Evolutionary conservation across 495 filamentous ascomycete genomes (phyloP), one percentile per base, ranked within the genome.

Genomic region (Tuber borchii): DNA sequence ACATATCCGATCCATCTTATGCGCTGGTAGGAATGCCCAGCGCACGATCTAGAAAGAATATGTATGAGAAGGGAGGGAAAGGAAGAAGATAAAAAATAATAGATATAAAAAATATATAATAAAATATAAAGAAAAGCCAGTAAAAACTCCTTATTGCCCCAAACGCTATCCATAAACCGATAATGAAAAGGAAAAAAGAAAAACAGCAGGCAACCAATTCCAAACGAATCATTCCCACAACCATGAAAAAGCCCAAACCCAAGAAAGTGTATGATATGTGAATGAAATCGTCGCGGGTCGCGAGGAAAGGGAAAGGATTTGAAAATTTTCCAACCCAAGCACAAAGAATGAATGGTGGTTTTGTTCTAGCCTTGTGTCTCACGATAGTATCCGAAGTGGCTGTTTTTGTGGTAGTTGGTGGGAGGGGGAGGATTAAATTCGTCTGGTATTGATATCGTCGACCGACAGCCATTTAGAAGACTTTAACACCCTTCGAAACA

Each of bases 141-240:
- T 79, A 43, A 79, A 79, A 65, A 79, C 78, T 79, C 78, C 78
- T 70, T 79, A 74, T 78, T 78, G 72, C 56, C 22, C 78, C 76
- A 51, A 51, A 56, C 76, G 78, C 78, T 79, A 51, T 69, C 77
- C 76, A 71, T 79, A 68, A 73, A 31, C n/a, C 31, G 56, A 31
- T 65, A 65, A 65, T 65, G 26, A 31, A 31, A 71, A 75, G 73
- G 40, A 78, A 48, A 51, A 69, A 56, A 75, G 34, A 69, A 78
- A 75, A 72, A 71, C 48, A 68, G 69, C n/a, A 56, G 26, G 61
- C 69, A 70, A 39, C 75, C 31, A 69, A 70, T 70, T 71, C 31
- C 74, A 51, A 76, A 46, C 70, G 72, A 79, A 69, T 44, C 70
- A 70, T 48, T 79, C 73, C 72, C 44, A 70, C 69, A 71, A 44